phyloP scores from a whole-genome alignment of 164 flowering plant species.

The Chimonanthus praecox region DNA sequence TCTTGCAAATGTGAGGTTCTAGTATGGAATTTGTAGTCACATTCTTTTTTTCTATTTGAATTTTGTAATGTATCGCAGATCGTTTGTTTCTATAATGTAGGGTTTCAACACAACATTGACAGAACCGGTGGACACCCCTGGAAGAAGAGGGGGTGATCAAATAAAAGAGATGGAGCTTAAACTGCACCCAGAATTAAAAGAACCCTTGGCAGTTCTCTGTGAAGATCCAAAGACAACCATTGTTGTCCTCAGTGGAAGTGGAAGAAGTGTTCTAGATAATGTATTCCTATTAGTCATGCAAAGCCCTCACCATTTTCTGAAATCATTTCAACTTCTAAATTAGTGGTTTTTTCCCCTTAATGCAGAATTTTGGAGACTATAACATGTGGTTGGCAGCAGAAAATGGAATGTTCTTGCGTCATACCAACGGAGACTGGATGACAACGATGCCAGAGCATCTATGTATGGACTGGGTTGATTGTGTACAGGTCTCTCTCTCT shows the following conservation, averaged over 20 bases:
- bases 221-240: constrained; percentile 66
- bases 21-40: too few relatives aligned
- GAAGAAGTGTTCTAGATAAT: constrained; percentile 46
- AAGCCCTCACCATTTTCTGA: too few relatives aligned
- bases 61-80: not conserved
- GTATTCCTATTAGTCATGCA: constrained; percentile 20
- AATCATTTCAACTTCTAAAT: not conserved
- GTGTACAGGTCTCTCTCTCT: constrained; percentile 54
- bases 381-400: constrained; percentile 91
- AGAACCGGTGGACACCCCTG: constrained; percentile 63
- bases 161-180: constrained; percentile 80
- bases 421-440: constrained; percentile 68
- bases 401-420: constrained; percentile 80
- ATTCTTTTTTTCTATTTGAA: too few relatives aligned
- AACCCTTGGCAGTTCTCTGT: constrained; percentile 46
- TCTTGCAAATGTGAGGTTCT: too few relatives aligned
- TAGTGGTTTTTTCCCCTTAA: constrained; percentile 9
- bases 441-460: constrained; percentile 84
- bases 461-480: constrained; percentile 82
- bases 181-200: constrained; percentile 64
- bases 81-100: constrained; percentile 25
- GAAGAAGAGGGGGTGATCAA: constrained; percentile 66
- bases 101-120: constrained; percentile 82
- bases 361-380: constrained; percentile 80
- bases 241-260: constrained; percentile 81